phyloP scores from a whole-genome alignment of 192 early-diverging fungal species.

The Backusella macrospora region DNA sequence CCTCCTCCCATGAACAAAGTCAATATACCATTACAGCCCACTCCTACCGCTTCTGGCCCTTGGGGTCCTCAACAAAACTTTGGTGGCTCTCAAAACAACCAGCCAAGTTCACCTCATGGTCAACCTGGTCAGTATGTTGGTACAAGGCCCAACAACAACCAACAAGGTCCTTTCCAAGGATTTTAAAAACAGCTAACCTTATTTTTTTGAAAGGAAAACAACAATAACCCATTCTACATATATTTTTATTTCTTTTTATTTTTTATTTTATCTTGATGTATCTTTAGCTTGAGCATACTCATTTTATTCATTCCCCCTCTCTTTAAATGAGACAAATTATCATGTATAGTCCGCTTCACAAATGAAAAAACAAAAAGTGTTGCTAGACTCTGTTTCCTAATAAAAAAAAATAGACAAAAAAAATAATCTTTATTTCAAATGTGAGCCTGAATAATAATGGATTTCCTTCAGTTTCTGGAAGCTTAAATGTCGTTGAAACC shows the following conservation, averaged over 20 bases:
- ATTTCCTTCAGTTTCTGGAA: slow-evolving; percentile 1
- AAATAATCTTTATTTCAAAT: not conserved
- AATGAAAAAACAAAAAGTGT: not conserved
- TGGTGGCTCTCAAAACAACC: slow-evolving; percentile 17
- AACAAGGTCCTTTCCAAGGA: slow-evolving; percentile 18
- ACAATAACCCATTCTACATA: slow-evolving; percentile 12
- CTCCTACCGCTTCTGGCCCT: slow-evolving; percentile 26
- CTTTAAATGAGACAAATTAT: slow-evolving; percentile 6
- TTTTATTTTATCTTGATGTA: slow-evolving; percentile 15
- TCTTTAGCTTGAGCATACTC: slow-evolving; percentile 22
- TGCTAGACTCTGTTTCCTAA: slow-evolving; percentile 12
- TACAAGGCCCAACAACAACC: not conserved
- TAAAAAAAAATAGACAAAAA: slow-evolving; percentile 14
- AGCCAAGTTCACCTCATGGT: slow-evolving; percentile 10
- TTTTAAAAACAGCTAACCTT: not conserved
- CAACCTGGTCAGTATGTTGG: slow-evolving; percentile 11
- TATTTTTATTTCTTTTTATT: slow-evolving; percentile 1
- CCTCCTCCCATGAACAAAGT: slow-evolving; percentile 9
- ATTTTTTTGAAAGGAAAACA: slow-evolving; percentile 5
- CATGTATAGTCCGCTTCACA: slow-evolving; percentile 9
- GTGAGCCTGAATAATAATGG: not conserved
- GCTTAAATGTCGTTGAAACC: slow-evolving; percentile 1
- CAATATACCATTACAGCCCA: slow-evolving; percentile 29
- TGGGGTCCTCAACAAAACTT: slow-evolving; percentile 29
- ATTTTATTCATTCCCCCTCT: slow-evolving; percentile 17